Percentiles rank a stretch among this genome's conserved stretches.
Conservation (phyloP, 768 basidiomycete species). For the Lentinula lateritia region DNA sequence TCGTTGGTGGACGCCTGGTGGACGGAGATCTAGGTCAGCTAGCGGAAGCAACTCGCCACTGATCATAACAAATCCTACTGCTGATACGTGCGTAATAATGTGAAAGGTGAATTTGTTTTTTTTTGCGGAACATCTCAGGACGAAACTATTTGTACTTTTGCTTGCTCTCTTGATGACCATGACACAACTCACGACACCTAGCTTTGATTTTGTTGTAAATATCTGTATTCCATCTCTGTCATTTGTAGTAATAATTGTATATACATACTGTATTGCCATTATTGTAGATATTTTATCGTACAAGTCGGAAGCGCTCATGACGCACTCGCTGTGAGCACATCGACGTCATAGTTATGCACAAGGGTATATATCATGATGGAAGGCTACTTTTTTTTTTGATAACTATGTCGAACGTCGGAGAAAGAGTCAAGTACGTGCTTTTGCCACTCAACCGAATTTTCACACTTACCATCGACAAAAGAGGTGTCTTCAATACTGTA, state of each 20-base stretch:
- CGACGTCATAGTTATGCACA: not conserved
- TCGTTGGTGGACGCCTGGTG: constrained; percentile 27
- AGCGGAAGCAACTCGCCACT: constrained; percentile 15
- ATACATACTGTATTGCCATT: not conserved
- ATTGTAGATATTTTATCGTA: not conserved
- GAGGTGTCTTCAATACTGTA: not conserved
- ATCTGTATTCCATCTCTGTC: not conserved
- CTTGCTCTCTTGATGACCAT: not conserved
- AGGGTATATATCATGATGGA: not conserved
- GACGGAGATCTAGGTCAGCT: constrained; percentile 11
- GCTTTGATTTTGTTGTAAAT: not conserved
- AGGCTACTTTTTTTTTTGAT: not conserved
- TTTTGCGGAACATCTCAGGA: not conserved
- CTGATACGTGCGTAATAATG: constrained; percentile 11
- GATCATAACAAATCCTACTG: constrained; percentile 7
- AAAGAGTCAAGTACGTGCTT: constrained; percentile 5
- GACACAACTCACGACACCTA: not conserved
- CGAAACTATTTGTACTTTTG: not conserved
- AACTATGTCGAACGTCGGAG: constrained; percentile 1
- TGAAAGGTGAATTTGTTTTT: not conserved
- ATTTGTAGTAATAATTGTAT: not conserved
- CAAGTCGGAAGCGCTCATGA: no score
- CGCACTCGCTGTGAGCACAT: not conserved
- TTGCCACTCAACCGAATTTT: not conserved
- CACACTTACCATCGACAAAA: not conserved